Base-by-base conservation (phyloP, 108 stramenopile genomes). In the Cyclotella distinguenda region DNA sequence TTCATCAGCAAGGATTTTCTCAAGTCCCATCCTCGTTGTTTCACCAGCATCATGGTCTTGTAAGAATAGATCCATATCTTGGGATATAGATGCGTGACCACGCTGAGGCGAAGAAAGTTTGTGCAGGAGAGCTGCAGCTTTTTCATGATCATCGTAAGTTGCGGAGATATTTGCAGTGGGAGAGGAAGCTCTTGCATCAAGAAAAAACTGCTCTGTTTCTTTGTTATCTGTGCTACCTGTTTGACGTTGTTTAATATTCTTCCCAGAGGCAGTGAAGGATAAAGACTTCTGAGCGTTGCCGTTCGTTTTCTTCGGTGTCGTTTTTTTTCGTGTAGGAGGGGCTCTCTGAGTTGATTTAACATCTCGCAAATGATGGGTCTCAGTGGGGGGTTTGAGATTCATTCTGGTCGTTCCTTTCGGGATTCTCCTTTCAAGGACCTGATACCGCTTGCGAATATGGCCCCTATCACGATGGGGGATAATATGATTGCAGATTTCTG, bases 391-490 rank as follows among this genome's bases (percentile, higher is more conserved):
- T 27, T 64, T 76, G 25, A 76, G 30, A 36, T 72, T 64, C 58
- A 75, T 55, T 47, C 57, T 73, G 11, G 57, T 60, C 3, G 62
- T 60, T 18, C 72, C 77, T 54, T 78, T 78, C n/a, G 74, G 74
- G 34, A 90, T 80, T 16, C 92, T 80, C 42, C 92, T 71, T 54
- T 89, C 87, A 32, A 94, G 70, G 0, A 94, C 89, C 62, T 90
- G 89, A 72, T 87, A 90, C 15, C 92, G 79, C 69, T 94, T 94
- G 10, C 92, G 80, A 25, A 94, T 69, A 38, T 90, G 89, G 15
- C 89, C 89, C 28, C 92, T 62, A 74, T 90, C 89, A 27, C 92
- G 78, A 72, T 94, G 89, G n/a, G 88, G 87, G 34, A 90, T 85
- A 16, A 89, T 60, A 45, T 83, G 54, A 42, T 83, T 84, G 16